A percentile compares a stretch with the other conserved stretches of the same genome.
Conservation (phyloP, 371 early-diverging fungal genomes). For the Apophysomyces ossiformis region DNA sequence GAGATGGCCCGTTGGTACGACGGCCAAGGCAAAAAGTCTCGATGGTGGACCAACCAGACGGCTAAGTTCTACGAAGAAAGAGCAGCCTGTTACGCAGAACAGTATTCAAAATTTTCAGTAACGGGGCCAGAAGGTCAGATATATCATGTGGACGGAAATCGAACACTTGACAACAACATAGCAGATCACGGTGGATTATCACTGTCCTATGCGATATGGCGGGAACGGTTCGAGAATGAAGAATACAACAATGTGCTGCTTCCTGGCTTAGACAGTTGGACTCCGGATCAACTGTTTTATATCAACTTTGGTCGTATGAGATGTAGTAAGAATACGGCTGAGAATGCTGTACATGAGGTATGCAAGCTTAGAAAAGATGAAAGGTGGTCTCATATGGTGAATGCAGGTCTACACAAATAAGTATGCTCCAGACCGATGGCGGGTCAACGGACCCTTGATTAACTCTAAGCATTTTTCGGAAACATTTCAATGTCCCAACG, state of each 20-base stretch:
- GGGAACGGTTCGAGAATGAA: conserved; percentile 21
- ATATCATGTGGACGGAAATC: conserved; percentile 58
- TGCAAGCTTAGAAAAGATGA: conserved; percentile 6
- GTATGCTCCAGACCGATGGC: conserved; percentile 62
- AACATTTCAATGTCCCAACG: conserved; percentile 64
- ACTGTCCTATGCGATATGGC: conserved; percentile 50
- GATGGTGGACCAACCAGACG: conserved; percentile 72
- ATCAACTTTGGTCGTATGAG: conserved; percentile 61
- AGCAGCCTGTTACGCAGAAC: conserved; percentile 64
- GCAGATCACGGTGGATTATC: conserved; percentile 72
- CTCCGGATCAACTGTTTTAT: conserved; percentile 62
- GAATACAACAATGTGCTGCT: conserved; percentile 25
- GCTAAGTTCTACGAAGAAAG: conserved; percentile 51
- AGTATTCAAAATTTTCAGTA: conserved; percentile 59
- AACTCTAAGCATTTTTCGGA: conserved; percentile 70
- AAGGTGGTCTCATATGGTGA: conserved; percentile 4
- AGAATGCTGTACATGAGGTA: conserved; percentile 50
- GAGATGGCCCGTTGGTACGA: conserved; percentile 61
- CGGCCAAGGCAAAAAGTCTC: conserved; percentile 36
- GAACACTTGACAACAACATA: conserved; percentile 72
- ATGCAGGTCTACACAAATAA: conserved; percentile 45
- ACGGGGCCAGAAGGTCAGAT: conserved; percentile 45
- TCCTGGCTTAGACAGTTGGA: conserved; percentile 52
- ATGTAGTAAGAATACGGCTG: conserved; percentile 57
- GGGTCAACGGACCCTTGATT: conserved; percentile 71